Conservation (phyloP, 73 alveolate genomes). For the Paramecium pentaurelia region DNA sequence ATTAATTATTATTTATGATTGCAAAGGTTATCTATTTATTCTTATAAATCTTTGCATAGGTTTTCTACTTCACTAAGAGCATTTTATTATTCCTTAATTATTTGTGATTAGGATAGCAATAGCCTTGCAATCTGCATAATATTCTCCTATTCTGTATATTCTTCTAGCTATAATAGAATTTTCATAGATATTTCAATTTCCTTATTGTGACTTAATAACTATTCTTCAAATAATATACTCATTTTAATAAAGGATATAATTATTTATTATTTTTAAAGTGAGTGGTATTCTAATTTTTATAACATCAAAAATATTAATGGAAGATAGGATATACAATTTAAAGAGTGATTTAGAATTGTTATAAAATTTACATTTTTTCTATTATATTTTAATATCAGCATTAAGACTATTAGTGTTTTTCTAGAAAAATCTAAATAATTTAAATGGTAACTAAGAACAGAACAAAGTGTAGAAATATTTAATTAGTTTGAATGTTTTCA, state of each 20-base stretch:
- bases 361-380: neutral
- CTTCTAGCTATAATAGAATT: neutral
- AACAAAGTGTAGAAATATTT: neutral
- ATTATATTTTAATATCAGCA: neutral
- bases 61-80: neutral
- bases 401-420: neutral
- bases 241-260: neutral
- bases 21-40: neutral
- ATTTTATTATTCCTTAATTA: neutral
- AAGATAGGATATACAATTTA: neutral
- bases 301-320: neutral
- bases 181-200: neutral
- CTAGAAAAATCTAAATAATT: neutral
- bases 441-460: neutral
- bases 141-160: neutral
- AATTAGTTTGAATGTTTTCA: conserved; percentile 39
- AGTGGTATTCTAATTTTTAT: neutral
- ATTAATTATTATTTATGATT: neutral
- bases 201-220: neutral
- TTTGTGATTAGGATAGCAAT: neutral
- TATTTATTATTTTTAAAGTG: too few species aligned
- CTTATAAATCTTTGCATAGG: neutral
- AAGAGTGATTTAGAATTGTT: neutral
- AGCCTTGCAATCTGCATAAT: neutral
- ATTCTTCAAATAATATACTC: neutral